Conservation (phyloP, 352 stramenopile species). For the Phytophthora citricola region DNA sequence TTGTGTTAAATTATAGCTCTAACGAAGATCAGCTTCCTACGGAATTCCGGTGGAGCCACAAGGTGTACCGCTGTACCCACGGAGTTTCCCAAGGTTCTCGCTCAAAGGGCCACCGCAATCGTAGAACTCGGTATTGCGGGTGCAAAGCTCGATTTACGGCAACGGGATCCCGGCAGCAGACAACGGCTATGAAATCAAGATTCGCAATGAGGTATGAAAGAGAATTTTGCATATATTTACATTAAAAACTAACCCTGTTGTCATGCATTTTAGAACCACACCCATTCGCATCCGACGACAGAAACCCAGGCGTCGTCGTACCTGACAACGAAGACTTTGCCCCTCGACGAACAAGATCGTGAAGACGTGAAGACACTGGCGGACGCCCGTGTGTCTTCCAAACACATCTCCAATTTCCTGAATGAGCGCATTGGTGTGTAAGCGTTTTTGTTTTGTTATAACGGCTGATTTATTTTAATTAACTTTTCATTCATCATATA, state of each 20-base stretch:
- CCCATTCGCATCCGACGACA: slow-evolving; percentile 1
- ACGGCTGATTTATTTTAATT: background rate
- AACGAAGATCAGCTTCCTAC: slow-evolving; percentile 3
- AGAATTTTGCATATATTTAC: background rate
- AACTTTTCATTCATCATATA: background rate
- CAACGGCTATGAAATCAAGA: slow-evolving; percentile 1
- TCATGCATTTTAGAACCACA: background rate
- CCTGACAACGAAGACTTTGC: slow-evolving; percentile 10
- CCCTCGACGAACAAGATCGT: slow-evolving; percentile 13
- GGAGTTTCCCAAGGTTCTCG: slow-evolving; percentile 10
- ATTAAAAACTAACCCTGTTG: background rate
- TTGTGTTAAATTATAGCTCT: background rate
- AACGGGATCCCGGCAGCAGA: background rate
- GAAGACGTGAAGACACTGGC: slow-evolving; percentile 12
- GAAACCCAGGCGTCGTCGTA: slow-evolving; percentile 3
- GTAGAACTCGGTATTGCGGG: slow-evolving; percentile 5
- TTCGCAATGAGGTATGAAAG: slow-evolving; percentile 6
- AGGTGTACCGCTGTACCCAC: slow-evolving; percentile 11
- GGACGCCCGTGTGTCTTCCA: slow-evolving; percentile 5
- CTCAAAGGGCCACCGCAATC: slow-evolving; percentile 6
- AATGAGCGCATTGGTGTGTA: slow-evolving; percentile 15
- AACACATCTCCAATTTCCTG: slow-evolving; percentile 15
- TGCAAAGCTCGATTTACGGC: slow-evolving; percentile 9
- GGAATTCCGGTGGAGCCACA: slow-evolving; percentile 2
- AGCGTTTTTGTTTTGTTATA: background rate